phyloP scores from a whole-genome alignment of 768 basidiomycete genomes.

The Termitomyces sp. region DNA sequence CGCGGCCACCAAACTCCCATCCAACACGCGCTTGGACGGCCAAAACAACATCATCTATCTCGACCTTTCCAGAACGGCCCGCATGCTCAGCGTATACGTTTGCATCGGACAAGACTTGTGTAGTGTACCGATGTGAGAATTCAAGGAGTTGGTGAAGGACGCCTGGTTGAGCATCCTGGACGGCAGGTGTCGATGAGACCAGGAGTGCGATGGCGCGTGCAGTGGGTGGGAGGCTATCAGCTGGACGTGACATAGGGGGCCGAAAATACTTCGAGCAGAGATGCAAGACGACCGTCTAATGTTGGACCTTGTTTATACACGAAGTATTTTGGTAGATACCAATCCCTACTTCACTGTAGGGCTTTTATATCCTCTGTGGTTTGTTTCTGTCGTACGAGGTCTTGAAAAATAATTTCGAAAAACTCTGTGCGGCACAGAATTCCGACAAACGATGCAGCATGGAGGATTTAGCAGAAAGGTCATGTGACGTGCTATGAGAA shows the following conservation, averaged over 20 bases:
- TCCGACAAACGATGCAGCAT: not conserved
- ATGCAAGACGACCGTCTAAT: not conserved
- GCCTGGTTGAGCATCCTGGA: slow-evolving; percentile 82
- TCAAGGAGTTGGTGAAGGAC: slow-evolving; percentile 86
- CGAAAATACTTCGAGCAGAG: no score
- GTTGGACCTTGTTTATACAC: not conserved
- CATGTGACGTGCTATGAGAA: not conserved
- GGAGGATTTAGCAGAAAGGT: not conserved
- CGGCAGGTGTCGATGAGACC: slow-evolving; percentile 75
- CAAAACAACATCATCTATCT: slow-evolving; percentile 75
- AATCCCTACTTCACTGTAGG: not conserved
- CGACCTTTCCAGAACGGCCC: slow-evolving; percentile 69
- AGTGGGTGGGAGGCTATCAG: slow-evolving; percentile 76
- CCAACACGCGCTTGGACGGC: slow-evolving; percentile 87
- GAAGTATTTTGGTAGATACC: not conserved
- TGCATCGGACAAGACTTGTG: slow-evolving; percentile 79
- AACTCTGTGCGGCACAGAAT: not conserved
- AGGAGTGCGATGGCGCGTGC: slow-evolving; percentile 81
- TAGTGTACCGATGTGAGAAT: slow-evolving; percentile 79
- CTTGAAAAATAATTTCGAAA: not conserved
- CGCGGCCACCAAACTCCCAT: slow-evolving; percentile 87
- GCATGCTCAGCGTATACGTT: slow-evolving; percentile 87
- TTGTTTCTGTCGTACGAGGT: not conserved
- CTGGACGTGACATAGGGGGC: slow-evolving; percentile 35
- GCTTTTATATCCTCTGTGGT: not conserved